Conservation (phyloP, 768 basidiomycete genomes). For the Collybia sp. region DNA sequence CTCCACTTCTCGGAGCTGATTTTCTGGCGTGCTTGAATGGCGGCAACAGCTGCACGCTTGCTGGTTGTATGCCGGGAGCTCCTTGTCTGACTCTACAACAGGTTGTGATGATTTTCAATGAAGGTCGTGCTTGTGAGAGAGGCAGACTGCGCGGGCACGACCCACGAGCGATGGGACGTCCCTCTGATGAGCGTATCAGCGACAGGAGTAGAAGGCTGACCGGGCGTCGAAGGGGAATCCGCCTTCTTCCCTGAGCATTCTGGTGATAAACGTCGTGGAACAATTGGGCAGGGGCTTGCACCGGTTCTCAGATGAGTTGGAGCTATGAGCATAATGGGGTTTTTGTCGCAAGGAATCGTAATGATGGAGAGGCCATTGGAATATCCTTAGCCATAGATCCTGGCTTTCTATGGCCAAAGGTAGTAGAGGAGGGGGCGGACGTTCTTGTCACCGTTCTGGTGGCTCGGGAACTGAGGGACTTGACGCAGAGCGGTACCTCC, state of each 20-base stretch:
- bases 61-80: constrained; percentile 50
- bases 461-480: too few species aligned
- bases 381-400: too few species aligned
- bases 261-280: constrained; percentile 86
- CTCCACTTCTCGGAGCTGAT: too few species aligned
- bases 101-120: constrained; percentile 76
- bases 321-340: too few species aligned
- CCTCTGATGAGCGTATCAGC: constrained; percentile 91
- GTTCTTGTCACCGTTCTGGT: too few species aligned
- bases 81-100: constrained; percentile 42
- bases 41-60: constrained; percentile 84
- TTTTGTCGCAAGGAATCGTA: too few species aligned
- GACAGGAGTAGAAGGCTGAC: too few species aligned
- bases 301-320: neutral
- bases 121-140: constrained; percentile 94
- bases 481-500: too few species aligned
- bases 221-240: constrained; percentile 88
- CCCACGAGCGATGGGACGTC: constrained; percentile 94
- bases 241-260: constrained; percentile 96
- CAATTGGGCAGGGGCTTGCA: constrained; percentile 87
- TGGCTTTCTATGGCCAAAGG: too few species aligned
- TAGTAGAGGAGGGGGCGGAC: too few species aligned
- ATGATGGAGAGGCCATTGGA: too few species aligned
- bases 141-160: constrained; percentile 84
- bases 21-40: constrained; percentile 89